These are phyloP conservation scores for Rhizophagus sp. DNA, from an alignment of 192 early-diverging fungal genomes.

Conservation along the genomic window DNA sequence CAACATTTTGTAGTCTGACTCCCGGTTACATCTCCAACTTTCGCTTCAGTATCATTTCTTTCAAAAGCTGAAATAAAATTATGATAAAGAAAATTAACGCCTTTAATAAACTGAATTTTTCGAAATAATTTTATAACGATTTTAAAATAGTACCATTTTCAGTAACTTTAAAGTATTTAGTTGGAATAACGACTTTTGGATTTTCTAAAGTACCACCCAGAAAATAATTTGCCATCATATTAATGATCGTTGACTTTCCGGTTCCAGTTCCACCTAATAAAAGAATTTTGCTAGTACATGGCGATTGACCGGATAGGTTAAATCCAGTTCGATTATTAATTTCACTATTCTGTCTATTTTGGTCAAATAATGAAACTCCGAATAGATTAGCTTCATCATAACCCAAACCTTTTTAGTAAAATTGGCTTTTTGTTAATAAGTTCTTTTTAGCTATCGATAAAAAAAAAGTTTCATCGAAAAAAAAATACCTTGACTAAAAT, in stretches of 20 bases:
- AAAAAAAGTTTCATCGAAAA: no score
- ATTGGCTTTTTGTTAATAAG: no score
- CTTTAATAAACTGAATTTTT: neutral
- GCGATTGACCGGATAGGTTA: neutral
- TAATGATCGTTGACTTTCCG: constrained; percentile 12
- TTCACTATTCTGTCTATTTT: no score
- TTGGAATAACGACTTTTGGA: constrained; percentile 7
- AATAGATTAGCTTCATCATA: no score
- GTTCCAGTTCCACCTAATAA: constrained; percentile 18
- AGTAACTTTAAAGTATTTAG: constrained; percentile 6
- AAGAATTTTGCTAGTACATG: constrained; percentile 3
- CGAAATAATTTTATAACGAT: neutral
- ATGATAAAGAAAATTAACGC: neutral
- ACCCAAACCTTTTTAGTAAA: no score
- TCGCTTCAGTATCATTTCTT: neutral
- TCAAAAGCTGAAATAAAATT: neutral
- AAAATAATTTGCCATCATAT: constrained; percentile 24
- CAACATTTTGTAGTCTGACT: neutral
- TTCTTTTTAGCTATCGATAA: no score
- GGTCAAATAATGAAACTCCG: no score
- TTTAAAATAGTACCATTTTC: constrained; percentile 11
- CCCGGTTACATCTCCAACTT: neutral
- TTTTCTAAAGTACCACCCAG: constrained; percentile 6
- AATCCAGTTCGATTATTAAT: neutral
- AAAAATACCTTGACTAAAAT: no score